Conservation (phyloP, 1,284 basidiomycete genomes). For the Tylopilus orsonianus region DNA sequence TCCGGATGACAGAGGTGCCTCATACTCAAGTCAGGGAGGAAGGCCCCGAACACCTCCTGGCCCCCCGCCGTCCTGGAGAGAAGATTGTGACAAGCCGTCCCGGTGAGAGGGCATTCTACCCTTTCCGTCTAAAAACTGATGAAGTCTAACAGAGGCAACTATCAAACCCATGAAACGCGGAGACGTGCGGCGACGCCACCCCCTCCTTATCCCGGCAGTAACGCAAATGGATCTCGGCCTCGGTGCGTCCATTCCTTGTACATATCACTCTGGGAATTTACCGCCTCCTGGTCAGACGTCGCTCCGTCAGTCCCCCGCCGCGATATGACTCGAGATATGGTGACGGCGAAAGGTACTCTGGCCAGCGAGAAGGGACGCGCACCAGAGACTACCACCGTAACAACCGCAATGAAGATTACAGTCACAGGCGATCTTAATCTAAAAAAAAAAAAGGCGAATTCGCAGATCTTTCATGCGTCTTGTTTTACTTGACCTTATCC, state of each 20-base stretch:
- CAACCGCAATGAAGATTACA: slow-evolving; percentile 45
- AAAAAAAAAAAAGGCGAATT: slow-evolving; percentile 11
- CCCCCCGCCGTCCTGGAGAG: slow-evolving; percentile 41
- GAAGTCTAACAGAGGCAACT: slow-evolving; percentile 42
- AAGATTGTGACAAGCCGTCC: slow-evolving; percentile 49
- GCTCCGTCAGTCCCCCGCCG: slow-evolving; percentile 65
- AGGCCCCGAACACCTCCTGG: slow-evolving; percentile 50
- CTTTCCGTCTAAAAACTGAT: background rate
- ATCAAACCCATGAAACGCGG: slow-evolving; percentile 45
- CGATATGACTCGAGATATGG: slow-evolving; percentile 46
- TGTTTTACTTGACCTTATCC: slow-evolving; percentile 2
- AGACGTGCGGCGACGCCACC: slow-evolving; percentile 56
- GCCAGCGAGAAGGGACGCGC: slow-evolving; percentile 40
- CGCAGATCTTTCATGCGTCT: slow-evolving; percentile 7
- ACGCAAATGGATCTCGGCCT: slow-evolving; percentile 46
- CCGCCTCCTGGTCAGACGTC: slow-evolving; percentile 47
- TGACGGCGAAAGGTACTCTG: slow-evolving; percentile 41
- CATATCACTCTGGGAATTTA: background rate
- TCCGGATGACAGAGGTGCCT: slow-evolving; percentile 23
- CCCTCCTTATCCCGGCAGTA: slow-evolving; percentile 48
- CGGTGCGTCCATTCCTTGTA: slow-evolving; percentile 41
- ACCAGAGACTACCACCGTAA: slow-evolving; percentile 64
- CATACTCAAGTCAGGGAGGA: slow-evolving; percentile 34
- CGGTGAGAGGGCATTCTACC: slow-evolving; percentile 40
- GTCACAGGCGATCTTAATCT: slow-evolving; percentile 38